Evolutionary conservation across 768 basidiomycete genomes (phyloP).

Genomic region (Galerina marginata): DNA sequence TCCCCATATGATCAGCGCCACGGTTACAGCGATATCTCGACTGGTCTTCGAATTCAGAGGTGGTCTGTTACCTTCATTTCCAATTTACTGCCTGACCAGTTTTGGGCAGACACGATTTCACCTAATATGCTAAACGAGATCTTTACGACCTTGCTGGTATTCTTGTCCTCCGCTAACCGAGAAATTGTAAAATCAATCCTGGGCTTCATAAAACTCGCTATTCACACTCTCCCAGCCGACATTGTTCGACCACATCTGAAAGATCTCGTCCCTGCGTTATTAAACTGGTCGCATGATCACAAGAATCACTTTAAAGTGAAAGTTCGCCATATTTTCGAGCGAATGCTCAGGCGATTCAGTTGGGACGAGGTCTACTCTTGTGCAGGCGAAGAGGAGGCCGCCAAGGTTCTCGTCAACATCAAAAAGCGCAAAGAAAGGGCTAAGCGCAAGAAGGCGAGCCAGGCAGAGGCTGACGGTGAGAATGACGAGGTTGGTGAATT

Average conservation of each 20-base stretch:
- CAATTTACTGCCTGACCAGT: background rate
- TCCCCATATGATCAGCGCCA: conserved; percentile 98
- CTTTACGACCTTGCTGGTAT: conserved; percentile 84
- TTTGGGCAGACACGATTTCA: conserved; percentile 64
- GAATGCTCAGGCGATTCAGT: conserved; percentile 89
- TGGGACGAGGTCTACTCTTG: conserved; percentile 83
- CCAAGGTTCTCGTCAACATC: conserved; percentile 91
- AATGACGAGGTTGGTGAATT: conserved; percentile 41
- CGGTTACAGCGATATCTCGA: conserved; percentile 91
- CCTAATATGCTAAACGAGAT: conserved; percentile 81
- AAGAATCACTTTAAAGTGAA: conserved; percentile 99
- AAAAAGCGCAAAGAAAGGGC: conserved; percentile 94
- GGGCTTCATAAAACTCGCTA: conserved; percentile 92
- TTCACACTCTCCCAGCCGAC: conserved; percentile 80
- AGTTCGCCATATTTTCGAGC: conserved; percentile 96
- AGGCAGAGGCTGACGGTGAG: conserved; percentile 63
- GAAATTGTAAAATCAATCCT: conserved; percentile 98
- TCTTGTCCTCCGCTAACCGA: conserved; percentile 91
- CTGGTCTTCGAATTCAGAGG: conserved; percentile 97
- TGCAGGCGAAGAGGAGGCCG: conserved; percentile 77
- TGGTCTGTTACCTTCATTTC: conserved; percentile 31
- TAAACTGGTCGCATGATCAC: conserved; percentile 96
- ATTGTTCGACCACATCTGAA: conserved; percentile 79
- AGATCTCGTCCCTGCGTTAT: conserved; percentile 80
- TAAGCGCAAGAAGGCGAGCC: conserved; percentile 81